Evolutionary conservation across 306 rosid species (phyloP).

Genomic region (Trichosanthes cucumerina): DNA sequence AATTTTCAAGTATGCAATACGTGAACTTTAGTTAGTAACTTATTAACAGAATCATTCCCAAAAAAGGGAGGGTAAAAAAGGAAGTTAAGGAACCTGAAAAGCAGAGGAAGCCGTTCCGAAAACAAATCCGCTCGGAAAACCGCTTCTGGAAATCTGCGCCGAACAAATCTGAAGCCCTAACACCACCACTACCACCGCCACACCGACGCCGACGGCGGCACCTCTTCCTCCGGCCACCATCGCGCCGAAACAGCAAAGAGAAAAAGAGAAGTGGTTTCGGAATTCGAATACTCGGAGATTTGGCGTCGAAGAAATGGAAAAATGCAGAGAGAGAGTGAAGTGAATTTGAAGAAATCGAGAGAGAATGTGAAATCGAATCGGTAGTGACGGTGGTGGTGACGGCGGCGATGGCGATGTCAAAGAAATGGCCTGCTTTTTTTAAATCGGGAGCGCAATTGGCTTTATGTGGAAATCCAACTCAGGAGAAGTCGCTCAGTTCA

Average conservation of each 20-base stretch:
- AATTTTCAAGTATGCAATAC: too few relatives aligned
- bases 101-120: constrained; percentile 89
- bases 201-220: not conserved
- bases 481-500: constrained; percentile 4
- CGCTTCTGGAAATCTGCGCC: constrained; percentile 34
- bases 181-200: constrained; percentile 16
- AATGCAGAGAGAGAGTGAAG: not conserved
- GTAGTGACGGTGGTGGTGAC: not conserved
- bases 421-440: not conserved
- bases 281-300: not conserved
- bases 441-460: not conserved
- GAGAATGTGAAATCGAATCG: not conserved
- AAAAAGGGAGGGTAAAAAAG: not conserved
- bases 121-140: constrained; percentile 70
- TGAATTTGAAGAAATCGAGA: not conserved
- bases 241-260: not conserved
- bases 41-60: too few relatives aligned
- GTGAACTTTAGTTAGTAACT: too few relatives aligned
- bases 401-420: not conserved
- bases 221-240: constrained; percentile 30
- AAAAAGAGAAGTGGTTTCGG: not conserved
- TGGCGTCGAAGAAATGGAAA: not conserved
- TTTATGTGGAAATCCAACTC: constrained; percentile 1
- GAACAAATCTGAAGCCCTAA: constrained; percentile 27
- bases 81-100: constrained; percentile 69